Percentiles rank a stretch among this genome's conserved stretches.
Conservation (phyloP, 1,139 yeast species). For the Blastobotrys raffinosifermentans region DNA sequence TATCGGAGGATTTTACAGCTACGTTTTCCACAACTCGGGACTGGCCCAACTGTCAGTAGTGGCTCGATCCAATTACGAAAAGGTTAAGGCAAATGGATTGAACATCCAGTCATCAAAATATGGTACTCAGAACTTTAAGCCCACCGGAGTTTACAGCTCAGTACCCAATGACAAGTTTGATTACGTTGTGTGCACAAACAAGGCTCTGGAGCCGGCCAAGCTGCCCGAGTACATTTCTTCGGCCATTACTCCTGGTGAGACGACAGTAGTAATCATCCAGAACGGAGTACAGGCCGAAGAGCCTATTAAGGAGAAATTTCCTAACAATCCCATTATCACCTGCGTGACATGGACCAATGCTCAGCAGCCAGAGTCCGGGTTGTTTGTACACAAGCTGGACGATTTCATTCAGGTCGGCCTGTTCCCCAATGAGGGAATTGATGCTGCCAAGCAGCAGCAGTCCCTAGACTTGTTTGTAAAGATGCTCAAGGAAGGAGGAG, state of each 20-base stretch:
- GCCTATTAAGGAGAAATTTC: slow-evolving; percentile 46
- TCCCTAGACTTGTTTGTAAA: slow-evolving; percentile 10
- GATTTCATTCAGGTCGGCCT: slow-evolving; percentile 50
- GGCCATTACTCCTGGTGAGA: slow-evolving; percentile 38
- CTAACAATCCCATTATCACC: slow-evolving; percentile 48
- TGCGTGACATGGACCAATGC: slow-evolving; percentile 61
- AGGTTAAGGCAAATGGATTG: slow-evolving; percentile 38
- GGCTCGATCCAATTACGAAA: slow-evolving; percentile 52
- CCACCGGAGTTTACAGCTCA: slow-evolving; percentile 27
- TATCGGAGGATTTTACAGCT: slow-evolving; percentile 21
- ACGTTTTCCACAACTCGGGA: slow-evolving; percentile 15
- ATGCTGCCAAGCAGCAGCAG: slow-evolving; percentile 10
- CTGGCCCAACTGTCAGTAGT: slow-evolving; percentile 45
- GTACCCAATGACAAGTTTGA: slow-evolving; percentile 44
- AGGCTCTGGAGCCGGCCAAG: slow-evolving; percentile 51
- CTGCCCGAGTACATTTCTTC: slow-evolving; percentile 50
- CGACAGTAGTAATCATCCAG: slow-evolving; percentile 54
- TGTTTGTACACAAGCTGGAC: slow-evolving; percentile 38
- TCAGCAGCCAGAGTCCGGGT: slow-evolving; percentile 39
- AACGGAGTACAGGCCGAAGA: slow-evolving; percentile 64
- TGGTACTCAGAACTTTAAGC: slow-evolving; percentile 38
- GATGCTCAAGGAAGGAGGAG: slow-evolving; percentile 13
- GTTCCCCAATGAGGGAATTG: slow-evolving; percentile 27
- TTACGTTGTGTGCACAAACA: slow-evolving; percentile 55
- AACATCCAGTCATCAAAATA: slow-evolving; percentile 42